Conservation (phyloP, 2,329 filamentous ascomycete species). For the Beauveria sp. region DNA sequence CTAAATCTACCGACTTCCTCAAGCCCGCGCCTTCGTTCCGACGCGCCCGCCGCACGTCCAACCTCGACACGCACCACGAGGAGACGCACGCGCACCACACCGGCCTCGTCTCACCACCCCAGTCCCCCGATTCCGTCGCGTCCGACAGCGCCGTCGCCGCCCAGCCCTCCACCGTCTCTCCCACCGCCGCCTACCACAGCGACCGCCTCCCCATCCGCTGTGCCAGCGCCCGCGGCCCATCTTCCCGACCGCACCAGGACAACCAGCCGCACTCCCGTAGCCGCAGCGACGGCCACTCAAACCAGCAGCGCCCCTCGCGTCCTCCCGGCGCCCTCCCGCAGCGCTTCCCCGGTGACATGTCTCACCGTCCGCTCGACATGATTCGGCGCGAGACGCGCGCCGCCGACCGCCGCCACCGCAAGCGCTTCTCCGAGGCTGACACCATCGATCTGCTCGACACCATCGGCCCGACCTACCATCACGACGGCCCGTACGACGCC, state of each 20-base stretch:
- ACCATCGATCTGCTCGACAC: constrained; percentile 74
- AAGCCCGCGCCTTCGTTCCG: constrained; percentile 22
- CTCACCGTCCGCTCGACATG: constrained; percentile 59
- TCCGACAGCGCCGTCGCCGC: constrained; percentile 16
- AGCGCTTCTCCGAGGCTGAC: constrained; percentile 62
- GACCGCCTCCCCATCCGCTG: constrained; percentile 23
- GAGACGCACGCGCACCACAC: constrained; percentile 7
- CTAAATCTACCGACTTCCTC: constrained; percentile 40
- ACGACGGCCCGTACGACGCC: constrained; percentile 86
- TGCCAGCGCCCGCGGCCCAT: constrained; percentile 13
- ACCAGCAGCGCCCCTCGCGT: not conserved
- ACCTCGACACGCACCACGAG: constrained; percentile 15
- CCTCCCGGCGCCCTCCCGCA: not conserved
- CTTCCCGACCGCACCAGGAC: not conserved
- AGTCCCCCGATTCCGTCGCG: constrained; percentile 13
- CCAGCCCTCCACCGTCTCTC: constrained; percentile 8
- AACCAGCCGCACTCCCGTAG: not conserved
- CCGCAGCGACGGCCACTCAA: constrained; percentile 7
- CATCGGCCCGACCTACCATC: constrained; percentile 66
- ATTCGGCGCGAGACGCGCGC: constrained; percentile 54
- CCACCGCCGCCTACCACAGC: constrained; percentile 17
- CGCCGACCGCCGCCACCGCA: constrained; percentile 60
- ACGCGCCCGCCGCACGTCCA: constrained; percentile 10
- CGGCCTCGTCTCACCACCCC: constrained; percentile 15
- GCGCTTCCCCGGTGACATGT: constrained; percentile 55